A percentile compares a stretch with the other conserved stretches of the same genome.
Evolutionary conservation across 495 filamentous ascomycete species (phyloP).

Genomic region (Aspergillus steynii): DNA sequence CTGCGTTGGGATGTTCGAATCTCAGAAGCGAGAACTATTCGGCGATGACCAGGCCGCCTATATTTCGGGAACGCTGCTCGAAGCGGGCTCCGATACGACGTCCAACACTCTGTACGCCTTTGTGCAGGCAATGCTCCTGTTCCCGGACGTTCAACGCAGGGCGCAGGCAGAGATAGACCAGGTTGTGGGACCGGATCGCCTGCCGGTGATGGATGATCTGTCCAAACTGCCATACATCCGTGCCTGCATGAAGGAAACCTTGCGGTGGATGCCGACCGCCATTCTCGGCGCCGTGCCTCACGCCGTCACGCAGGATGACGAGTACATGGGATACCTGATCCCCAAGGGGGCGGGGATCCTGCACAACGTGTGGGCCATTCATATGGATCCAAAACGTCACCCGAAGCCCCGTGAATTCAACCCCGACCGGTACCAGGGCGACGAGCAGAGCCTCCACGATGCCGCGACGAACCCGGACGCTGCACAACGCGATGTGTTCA

Average conservation of each 20-base stretch:
- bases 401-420: slow-evolving; percentile 56
- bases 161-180: slow-evolving; percentile 53
- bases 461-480: slow-evolving; percentile 38
- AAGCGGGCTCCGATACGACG: slow-evolving; percentile 47
- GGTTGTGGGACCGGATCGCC: slow-evolving; percentile 22
- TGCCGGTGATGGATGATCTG: slow-evolving; percentile 27
- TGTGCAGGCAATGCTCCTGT: slow-evolving; percentile 43
- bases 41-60: slow-evolving; percentile 39
- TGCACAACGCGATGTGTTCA: slow-evolving; percentile 33
- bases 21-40: slow-evolving; percentile 27
- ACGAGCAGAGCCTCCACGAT: slow-evolving; percentile 30
- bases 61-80: slow-evolving; percentile 43
- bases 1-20: slow-evolving; percentile 39
- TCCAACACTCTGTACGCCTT: slow-evolving; percentile 40
- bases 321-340: slow-evolving; percentile 51
- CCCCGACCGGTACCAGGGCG: slow-evolving; percentile 51
- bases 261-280: slow-evolving; percentile 41
- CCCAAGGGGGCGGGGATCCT: slow-evolving; percentile 46
- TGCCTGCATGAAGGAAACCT: slow-evolving; percentile 38
- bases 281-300: slow-evolving; percentile 57
- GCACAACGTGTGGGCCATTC: slow-evolving; percentile 49
- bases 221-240: slow-evolving; percentile 38
- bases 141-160: slow-evolving; percentile 44
- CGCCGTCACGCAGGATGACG: slow-evolving; percentile 52
- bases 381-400: slow-evolving; percentile 40